phyloP scores from a whole-genome alignment of 176 grass and related monocot species.

The Carex kokanica region DNA sequence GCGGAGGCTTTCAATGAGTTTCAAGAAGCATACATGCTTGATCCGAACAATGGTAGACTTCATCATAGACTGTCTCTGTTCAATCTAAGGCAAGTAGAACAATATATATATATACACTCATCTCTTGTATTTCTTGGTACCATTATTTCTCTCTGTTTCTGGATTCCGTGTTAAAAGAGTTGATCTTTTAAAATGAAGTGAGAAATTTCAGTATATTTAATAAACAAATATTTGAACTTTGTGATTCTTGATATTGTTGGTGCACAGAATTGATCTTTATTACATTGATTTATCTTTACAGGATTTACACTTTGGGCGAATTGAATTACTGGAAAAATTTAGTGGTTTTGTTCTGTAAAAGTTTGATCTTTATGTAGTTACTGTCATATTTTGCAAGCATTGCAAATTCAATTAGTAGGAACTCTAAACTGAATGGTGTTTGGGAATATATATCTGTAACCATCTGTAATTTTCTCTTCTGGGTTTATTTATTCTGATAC shows the following conservation, averaged over 20 bases:
- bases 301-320: neutral
- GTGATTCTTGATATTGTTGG: neutral
- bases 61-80: conserved; percentile 45
- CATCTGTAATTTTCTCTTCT: neutral
- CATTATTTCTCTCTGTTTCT: neutral
- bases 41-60: conserved; percentile 48
- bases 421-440: neutral
- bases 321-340: neutral
- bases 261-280: neutral
- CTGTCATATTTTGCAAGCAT: conserved; percentile 18
- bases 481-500: conserved; percentile 23
- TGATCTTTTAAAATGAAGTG: neutral
- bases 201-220: neutral
- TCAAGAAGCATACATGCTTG: conserved; percentile 48
- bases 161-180: neutral
- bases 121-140: neutral
- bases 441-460: neutral
- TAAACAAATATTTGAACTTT: neutral
- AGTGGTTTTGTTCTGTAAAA: neutral
- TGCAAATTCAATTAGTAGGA: conserved; percentile 2
- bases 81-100: conserved; percentile 45
- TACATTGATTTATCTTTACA: neutral
- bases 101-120: neutral
- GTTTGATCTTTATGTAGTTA: neutral
- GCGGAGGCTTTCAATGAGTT: conserved; percentile 53